A percentile compares a stretch with the other conserved stretches of the same genome.
Conservation (phyloP, 257 asterid species). For the Nicotiana knightiana region DNA sequence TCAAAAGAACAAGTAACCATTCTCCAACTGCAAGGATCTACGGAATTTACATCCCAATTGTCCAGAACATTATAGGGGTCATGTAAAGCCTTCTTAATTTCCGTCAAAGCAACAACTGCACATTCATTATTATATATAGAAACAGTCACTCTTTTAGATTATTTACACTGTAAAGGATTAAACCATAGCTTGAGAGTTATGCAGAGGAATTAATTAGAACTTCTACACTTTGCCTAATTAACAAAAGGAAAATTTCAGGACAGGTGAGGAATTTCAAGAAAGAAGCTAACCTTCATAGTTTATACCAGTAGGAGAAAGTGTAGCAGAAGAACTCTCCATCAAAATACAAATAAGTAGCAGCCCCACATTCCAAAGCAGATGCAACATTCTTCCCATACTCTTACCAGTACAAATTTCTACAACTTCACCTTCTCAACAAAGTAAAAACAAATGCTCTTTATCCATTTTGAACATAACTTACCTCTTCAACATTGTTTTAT, state of each 20-base stretch:
- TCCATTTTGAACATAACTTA: constrained; percentile 15
- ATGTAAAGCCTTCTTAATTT: constrained; percentile 54
- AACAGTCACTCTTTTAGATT: background rate
- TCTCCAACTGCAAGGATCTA: constrained; percentile 99
- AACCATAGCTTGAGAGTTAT: background rate
- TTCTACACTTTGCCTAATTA: background rate
- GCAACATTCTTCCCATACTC: constrained; percentile 46
- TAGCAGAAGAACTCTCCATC: constrained; percentile 51
- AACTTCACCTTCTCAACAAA: constrained; percentile 6
- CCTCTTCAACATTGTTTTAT: constrained; percentile 25
- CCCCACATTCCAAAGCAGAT: constrained; percentile 32
- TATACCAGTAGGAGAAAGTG: constrained; percentile 94
- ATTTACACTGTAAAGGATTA: background rate
- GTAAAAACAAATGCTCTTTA: background rate
- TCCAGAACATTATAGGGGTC: constrained; percentile 89
- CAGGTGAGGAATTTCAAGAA: background rate
- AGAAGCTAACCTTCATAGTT: constrained; percentile 83
- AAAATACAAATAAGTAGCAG: constrained; percentile 40
- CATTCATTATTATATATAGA: background rate
- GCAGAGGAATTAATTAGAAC: background rate
- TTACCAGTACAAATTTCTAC: background rate
- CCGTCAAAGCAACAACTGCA: constrained; percentile 90
- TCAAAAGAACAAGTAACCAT: constrained; percentile 78
- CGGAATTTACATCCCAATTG: constrained; percentile 90
- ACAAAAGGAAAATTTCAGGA: background rate